Base-by-base conservation (phyloP, 208 protist genomes). In the Phytomonas serpens region DNA sequence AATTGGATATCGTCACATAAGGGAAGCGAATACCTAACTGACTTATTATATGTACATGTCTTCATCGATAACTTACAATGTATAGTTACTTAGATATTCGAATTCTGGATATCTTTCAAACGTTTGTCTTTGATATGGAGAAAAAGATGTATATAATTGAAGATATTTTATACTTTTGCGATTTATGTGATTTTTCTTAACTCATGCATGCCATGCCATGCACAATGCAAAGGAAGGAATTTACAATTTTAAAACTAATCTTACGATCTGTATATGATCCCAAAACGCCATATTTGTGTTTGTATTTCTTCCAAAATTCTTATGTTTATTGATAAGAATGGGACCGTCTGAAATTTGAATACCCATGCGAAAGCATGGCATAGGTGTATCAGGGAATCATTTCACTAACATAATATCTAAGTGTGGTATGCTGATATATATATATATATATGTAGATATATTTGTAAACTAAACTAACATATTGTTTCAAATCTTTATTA, bases 31-130 rank as follows among this genome's bases (percentile, higher is more conserved):
- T 36, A 32, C 27, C 11, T 57, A 27, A 9, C 1, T 57, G 47
- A 27, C 19, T 57, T 57, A 27, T 57, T 57, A 57, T 57, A 57
- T 57, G 47, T 57, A 57, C 47, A 57, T 32, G 40, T 65, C 61
- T 63, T 32, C 29, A 42, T 23, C 34, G n/a, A 57, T 75, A 37
- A 69, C 47, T 52, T 69, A 34, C 36, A 40, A 57, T 73, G 30
- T 37, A 6, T 61, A 57, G 47, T 72, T 61, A 67, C 68, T 51
- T 33, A 42, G 52, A 36, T 73, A 36, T 38, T 65, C 29, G 34
- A 64, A 16, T 64, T 67, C 67, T 57, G 2, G 4, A 51, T 1
- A 51, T 51, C 16, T 51, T 51, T 51, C 27, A 27, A 27, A 27
- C 23, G 7, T 27, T 27, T 57, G 47, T 57, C 5, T 19, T 57